These are phyloP conservation scores for Cucumis melo DNA, from an alignment of 306 rosid species.

Conservation along the genomic window DNA sequence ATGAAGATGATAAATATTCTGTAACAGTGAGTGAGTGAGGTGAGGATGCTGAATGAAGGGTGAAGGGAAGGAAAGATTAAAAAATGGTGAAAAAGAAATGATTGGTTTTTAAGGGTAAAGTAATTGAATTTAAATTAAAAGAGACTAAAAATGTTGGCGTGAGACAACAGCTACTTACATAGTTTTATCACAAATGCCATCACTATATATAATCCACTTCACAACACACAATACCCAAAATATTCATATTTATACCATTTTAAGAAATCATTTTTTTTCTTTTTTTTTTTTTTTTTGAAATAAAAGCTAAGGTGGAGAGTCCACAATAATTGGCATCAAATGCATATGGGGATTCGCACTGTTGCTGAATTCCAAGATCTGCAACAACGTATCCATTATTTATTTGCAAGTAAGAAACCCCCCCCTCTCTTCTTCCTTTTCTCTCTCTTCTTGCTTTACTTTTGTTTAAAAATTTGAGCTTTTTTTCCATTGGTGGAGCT, in stretches of 20 bases:
- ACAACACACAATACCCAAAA: neutral
- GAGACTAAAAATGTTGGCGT: neutral
- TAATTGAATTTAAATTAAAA: neutral
- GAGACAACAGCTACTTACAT: slow-evolving; percentile 8
- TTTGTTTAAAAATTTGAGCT: neutral
- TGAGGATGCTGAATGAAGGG: neutral
- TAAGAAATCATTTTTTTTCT: neutral
- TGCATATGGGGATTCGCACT: slow-evolving; percentile 99
- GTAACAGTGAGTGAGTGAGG: neutral
- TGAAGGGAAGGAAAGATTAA: neutral
- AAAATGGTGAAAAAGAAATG: neutral
- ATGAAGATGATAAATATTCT: neutral
- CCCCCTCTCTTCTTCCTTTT: slow-evolving; percentile 2
- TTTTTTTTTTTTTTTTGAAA: neutral
- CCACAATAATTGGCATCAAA: slow-evolving; percentile 98
- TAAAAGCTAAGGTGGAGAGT: slow-evolving; percentile 56
- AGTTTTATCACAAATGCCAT: neutral
- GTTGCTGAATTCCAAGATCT: slow-evolving; percentile 89
- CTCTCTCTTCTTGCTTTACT: slow-evolving; percentile 20
- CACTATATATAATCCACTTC: slow-evolving; percentile 1
- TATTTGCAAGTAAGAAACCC: neutral
- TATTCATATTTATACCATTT: neutral
- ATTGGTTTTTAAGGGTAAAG: neutral
- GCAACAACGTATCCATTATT: slow-evolving; percentile 19
- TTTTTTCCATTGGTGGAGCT: neutral